Evolutionary conservation across 1,139 yeast genomes (phyloP).

Genomic region (Zygotorulaspora mrakii): DNA sequence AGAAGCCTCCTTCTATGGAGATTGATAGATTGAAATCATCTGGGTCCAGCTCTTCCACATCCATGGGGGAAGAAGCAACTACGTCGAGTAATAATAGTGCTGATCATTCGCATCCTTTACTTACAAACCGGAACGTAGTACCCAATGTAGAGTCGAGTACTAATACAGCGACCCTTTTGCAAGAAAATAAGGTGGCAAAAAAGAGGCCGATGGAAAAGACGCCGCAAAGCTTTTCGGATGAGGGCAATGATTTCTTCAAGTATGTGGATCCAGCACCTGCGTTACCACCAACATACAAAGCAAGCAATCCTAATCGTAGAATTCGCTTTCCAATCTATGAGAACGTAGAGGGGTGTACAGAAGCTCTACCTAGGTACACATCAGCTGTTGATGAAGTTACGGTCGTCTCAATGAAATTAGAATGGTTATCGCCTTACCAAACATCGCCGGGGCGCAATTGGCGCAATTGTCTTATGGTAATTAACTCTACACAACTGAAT

Average conservation of each 20-base stretch:
- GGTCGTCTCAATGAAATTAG: constrained; percentile 52
- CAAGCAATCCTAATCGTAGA: constrained; percentile 38
- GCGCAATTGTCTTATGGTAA: constrained; percentile 59
- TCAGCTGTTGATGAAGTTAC: constrained; percentile 60
- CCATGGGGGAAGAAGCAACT: constrained; percentile 14
- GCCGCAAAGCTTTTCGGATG: constrained; percentile 14
- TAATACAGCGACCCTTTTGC: constrained; percentile 4
- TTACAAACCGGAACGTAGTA: constrained; percentile 1
- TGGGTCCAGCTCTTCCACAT: constrained; percentile 14
- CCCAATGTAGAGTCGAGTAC: constrained; percentile 1
- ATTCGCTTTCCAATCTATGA: constrained; percentile 48
- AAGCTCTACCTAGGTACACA: constrained; percentile 48
- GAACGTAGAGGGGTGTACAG: constrained; percentile 28
- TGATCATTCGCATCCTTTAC: constrained; percentile 9
- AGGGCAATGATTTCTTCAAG: constrained; percentile 35
- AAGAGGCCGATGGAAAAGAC: constrained; percentile 6
- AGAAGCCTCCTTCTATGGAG: constrained; percentile 6
- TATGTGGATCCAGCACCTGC: constrained; percentile 52
- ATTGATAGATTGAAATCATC: constrained; percentile 17
- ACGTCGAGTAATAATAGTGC: constrained; percentile 15
- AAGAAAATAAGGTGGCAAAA: constrained; percentile 1
- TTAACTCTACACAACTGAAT: constrained; percentile 72
- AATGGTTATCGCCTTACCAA: constrained; percentile 67
- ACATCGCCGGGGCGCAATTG: constrained; percentile 59
- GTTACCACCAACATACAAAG: constrained; percentile 45